Percentiles rank a stretch among this genome's conserved stretches.
Conservation (phyloP, 2,329 filamentous ascomycete genomes). For the Exophiala aquamarina region DNA sequence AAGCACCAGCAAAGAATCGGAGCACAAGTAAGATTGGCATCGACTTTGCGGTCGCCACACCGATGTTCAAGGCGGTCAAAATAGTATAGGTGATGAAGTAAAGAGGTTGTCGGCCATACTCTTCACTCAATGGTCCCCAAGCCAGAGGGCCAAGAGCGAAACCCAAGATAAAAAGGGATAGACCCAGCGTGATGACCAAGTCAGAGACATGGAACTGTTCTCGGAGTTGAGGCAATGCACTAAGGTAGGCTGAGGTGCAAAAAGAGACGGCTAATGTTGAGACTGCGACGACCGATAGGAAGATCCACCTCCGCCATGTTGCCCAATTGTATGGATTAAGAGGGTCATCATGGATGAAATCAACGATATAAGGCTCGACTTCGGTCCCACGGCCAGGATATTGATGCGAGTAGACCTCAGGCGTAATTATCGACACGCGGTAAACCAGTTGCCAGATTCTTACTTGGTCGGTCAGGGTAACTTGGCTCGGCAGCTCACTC, state of each 20-base stretch:
- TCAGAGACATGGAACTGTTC: constrained; percentile 1
- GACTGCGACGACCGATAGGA: not conserved
- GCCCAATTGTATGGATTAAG: constrained; percentile 46
- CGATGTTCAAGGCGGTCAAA: constrained; percentile 7
- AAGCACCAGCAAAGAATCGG: constrained; percentile 49
- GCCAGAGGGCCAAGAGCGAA: constrained; percentile 45
- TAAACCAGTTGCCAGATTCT: not conserved
- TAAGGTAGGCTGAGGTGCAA: constrained; percentile 1
- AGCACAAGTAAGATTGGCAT: constrained; percentile 5
- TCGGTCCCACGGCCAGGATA: not conserved
- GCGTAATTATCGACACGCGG: not conserved
- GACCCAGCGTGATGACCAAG: constrained; percentile 3
- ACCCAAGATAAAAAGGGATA: constrained; percentile 46
- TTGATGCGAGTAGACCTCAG: not conserved
- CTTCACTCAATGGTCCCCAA: constrained; percentile 48
- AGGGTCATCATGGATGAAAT: constrained; percentile 30
- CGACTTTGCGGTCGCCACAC: not conserved
- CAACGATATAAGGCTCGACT: not conserved
- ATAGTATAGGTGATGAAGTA: constrained; percentile 8
- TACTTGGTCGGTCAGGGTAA: not conserved
- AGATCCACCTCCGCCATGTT: constrained; percentile 40
- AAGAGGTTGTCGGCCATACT: constrained; percentile 49
- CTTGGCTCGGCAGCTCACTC: not conserved
- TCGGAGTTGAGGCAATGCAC: constrained; percentile 3
- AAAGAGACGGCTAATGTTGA: not conserved